Conservation (phyloP, 2,329 filamentous ascomycete species). For the Myrmaecium sp. region DNA sequence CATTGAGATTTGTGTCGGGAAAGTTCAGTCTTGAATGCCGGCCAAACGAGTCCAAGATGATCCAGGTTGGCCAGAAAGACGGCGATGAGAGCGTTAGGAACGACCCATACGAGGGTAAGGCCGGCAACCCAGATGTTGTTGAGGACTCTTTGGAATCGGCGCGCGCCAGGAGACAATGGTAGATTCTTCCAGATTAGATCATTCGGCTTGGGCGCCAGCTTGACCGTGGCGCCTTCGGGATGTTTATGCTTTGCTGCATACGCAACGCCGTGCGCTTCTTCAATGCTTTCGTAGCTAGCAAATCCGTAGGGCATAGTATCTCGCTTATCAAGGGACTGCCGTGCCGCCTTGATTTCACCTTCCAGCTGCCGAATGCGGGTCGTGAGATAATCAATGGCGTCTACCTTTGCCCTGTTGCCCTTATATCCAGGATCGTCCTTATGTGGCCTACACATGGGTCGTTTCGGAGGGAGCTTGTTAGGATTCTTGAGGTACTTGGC, state of each 20-base stretch:
- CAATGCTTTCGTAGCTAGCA: constrained; percentile 78
- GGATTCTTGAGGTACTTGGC: constrained; percentile 87
- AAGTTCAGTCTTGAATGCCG: constrained; percentile 51
- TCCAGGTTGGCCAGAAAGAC: constrained; percentile 78
- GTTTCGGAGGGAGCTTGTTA: constrained; percentile 53
- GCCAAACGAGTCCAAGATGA: constrained; percentile 70
- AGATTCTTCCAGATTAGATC: constrained; percentile 97
- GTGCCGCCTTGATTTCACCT: constrained; percentile 65
- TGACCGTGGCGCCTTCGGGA: constrained; percentile 59
- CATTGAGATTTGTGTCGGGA: constrained; percentile 47
- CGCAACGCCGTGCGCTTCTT: constrained; percentile 75
- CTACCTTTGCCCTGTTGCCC: constrained; percentile 57
- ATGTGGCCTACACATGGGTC: constrained; percentile 64
- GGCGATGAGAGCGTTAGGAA: constrained; percentile 83
- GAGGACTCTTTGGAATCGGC: constrained; percentile 55
- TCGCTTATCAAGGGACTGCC: constrained; percentile 66
- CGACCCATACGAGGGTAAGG: constrained; percentile 74
- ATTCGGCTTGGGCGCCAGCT: constrained; percentile 67
- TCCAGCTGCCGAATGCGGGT: constrained; percentile 72
- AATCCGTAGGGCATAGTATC: constrained; percentile 87
- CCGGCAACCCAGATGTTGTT: constrained; percentile 73
- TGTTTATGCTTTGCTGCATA: constrained; percentile 67
- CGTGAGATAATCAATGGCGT: constrained; percentile 87
- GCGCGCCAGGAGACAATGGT: constrained; percentile 48
- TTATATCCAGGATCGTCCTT: constrained; percentile 56